Evolutionary conservation across 352 stramenopile genomes (phyloP).

Genomic region (Phytophthora melonis): DNA sequence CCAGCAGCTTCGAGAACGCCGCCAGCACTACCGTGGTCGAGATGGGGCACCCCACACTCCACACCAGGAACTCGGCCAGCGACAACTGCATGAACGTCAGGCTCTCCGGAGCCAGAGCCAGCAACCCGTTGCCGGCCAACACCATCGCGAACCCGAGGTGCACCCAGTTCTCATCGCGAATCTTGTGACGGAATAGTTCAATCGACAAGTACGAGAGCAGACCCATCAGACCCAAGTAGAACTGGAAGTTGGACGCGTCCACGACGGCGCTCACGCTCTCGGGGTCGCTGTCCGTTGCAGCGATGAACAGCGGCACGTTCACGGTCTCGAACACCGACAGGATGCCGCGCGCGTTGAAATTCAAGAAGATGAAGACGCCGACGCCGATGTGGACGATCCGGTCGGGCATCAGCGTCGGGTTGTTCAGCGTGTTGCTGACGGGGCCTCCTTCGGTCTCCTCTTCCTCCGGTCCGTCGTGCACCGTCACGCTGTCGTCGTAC

Average conservation of each 20-base stretch:
- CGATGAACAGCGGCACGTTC: slow-evolving; percentile 79
- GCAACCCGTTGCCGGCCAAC: slow-evolving; percentile 59
- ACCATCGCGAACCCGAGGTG: slow-evolving; percentile 69
- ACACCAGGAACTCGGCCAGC: slow-evolving; percentile 71
- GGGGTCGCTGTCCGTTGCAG: slow-evolving; percentile 63
- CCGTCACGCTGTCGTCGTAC: slow-evolving; percentile 64
- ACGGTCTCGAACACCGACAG: slow-evolving; percentile 84
- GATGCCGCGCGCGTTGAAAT: slow-evolving; percentile 78
- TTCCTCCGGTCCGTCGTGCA: slow-evolving; percentile 64
- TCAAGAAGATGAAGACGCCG: slow-evolving; percentile 78
- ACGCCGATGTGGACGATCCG: slow-evolving; percentile 72
- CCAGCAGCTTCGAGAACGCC: slow-evolving; percentile 77
- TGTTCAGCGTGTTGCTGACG: slow-evolving; percentile 52
- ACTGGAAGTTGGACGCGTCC: slow-evolving; percentile 82
- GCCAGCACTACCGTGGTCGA: slow-evolving; percentile 72
- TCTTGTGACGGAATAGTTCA: slow-evolving; percentile 67
- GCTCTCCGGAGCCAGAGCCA: slow-evolving; percentile 47
- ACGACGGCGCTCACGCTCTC: slow-evolving; percentile 56
- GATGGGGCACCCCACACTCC: slow-evolving; percentile 83
- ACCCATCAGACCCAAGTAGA: slow-evolving; percentile 74
- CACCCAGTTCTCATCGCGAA: slow-evolving; percentile 74
- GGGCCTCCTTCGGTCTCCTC: slow-evolving; percentile 31
- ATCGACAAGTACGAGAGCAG: slow-evolving; percentile 80
- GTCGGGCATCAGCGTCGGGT: slow-evolving; percentile 54
- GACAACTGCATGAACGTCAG: slow-evolving; percentile 59